phyloP scores from a whole-genome alignment of 306 rosid species.

The Adenanthera pavonina region DNA sequence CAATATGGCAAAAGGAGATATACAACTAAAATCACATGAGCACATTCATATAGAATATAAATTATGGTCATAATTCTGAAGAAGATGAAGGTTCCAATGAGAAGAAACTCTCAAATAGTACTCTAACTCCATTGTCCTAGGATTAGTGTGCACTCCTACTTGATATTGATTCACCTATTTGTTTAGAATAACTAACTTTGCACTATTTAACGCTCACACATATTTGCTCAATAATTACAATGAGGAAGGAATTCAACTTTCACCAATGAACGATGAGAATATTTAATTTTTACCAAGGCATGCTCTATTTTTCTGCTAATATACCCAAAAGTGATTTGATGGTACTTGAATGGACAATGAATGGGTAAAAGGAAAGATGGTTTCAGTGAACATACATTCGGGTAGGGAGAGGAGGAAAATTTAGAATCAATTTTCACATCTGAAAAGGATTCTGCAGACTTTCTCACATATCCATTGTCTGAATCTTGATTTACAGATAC shows the following conservation, averaged over 20 bases:
- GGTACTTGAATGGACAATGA: slow-evolving; percentile 23
- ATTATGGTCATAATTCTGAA: neutral
- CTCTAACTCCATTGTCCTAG: neutral
- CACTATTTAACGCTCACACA: neutral
- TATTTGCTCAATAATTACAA: neutral
- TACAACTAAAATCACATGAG: neutral
- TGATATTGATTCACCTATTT: neutral
- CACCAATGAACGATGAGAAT: neutral
- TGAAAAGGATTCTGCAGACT: slow-evolving; percentile 42
- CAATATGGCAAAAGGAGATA: neutral
- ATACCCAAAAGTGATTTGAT: neutral
- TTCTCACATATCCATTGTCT: slow-evolving; percentile 43
- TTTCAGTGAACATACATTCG: slow-evolving; percentile 61
- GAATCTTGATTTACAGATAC: slow-evolving; percentile 41
- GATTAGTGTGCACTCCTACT: neutral
- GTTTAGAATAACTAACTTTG: neutral
- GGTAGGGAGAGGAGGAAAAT: slow-evolving; percentile 70
- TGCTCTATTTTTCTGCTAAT: neutral
- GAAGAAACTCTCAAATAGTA: neutral
- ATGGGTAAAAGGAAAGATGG: slow-evolving; percentile 20
- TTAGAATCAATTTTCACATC: slow-evolving; percentile 46
- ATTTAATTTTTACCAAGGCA: slow-evolving; percentile 22
- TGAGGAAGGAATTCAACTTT: neutral
- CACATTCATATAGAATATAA: neutral
- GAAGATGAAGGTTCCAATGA: neutral